Conservation (phyloP, 2,329 filamentous ascomycete genomes). For the Pyrenophora seminiperda region DNA sequence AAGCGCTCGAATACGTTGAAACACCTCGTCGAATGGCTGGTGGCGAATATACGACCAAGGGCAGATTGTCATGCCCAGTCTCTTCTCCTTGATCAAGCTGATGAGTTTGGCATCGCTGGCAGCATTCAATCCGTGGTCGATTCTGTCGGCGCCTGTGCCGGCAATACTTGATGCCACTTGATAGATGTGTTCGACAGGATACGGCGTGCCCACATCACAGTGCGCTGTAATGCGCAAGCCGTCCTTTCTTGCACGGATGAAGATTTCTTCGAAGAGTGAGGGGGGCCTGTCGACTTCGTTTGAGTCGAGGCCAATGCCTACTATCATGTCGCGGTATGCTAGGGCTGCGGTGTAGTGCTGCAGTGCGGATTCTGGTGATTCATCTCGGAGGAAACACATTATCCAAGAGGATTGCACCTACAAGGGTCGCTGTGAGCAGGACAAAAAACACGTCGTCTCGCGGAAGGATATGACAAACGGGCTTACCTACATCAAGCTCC, state of each 20-base stretch:
- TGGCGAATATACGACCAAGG: conserved; percentile 52
- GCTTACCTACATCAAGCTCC: conserved; percentile 2
- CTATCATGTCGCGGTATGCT: conserved; percentile 47
- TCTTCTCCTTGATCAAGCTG: conserved; percentile 36
- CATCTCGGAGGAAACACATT: conserved; percentile 53
- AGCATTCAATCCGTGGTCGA: conserved; percentile 53
- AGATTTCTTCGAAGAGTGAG: background rate
- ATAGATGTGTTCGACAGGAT: conserved; percentile 53
- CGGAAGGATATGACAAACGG: fast-evolving
- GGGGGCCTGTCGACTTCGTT: conserved; percentile 50
- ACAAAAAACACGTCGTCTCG: too few relatives aligned
- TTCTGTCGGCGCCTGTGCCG: conserved; percentile 45
- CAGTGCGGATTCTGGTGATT: conserved; percentile 35
- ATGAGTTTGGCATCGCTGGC: conserved; percentile 45
- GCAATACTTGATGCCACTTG: conserved; percentile 36
- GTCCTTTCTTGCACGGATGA: conserved; percentile 43
- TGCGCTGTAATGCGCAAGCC: conserved; percentile 57
- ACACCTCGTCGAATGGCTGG: conserved; percentile 39
- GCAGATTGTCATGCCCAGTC: conserved; percentile 51
- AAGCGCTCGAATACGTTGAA: conserved; percentile 48
- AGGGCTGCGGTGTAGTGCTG: conserved; percentile 45
- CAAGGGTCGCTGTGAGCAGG: background rate
- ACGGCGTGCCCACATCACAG: conserved; percentile 58
- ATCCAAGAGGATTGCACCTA: conserved; percentile 42
- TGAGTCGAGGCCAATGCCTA: conserved; percentile 56